These are phyloP conservation scores for Phylloporus sp. DNA, from an alignment of 768 basidiomycete genomes.

Conservation along the genomic window DNA sequence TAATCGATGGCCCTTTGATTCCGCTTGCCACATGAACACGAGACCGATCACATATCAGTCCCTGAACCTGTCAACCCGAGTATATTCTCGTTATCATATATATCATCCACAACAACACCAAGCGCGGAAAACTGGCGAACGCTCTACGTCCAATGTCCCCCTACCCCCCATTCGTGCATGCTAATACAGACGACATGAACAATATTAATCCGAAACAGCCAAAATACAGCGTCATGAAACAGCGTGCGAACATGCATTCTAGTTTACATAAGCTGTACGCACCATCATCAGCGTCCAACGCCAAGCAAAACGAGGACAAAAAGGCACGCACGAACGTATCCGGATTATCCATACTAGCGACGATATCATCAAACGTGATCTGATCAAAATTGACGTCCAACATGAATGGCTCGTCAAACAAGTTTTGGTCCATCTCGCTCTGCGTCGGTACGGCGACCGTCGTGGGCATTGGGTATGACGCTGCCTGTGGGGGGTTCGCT, in stretches of 20 bases:
- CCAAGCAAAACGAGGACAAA: background rate
- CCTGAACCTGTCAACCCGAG: conserved; percentile 3
- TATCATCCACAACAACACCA: background rate
- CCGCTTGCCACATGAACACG: background rate
- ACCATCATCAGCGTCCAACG: conserved; percentile 7
- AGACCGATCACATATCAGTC: conserved; percentile 9
- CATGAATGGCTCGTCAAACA: conserved; percentile 28
- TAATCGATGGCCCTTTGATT: background rate
- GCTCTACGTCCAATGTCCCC: conserved; percentile 11
- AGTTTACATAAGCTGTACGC: conserved; percentile 21
- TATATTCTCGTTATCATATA: background rate
- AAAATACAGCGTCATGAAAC: conserved; percentile 1
- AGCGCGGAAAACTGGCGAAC: conserved; percentile 2
- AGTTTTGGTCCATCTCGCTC: conserved; percentile 15
- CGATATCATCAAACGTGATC: conserved; percentile 24
- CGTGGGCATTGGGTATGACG: conserved; percentile 7
- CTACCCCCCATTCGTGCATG: background rate
- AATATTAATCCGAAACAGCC: background rate
- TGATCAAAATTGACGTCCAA: conserved; percentile 28
- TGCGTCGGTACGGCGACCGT: background rate
- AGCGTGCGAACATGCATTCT: background rate
- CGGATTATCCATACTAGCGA: conserved; percentile 19
- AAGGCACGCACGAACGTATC: conserved; percentile 36
- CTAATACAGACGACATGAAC: background rate
- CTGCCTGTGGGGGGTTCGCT: background rate